Evolutionary conservation across 2,329 filamentous ascomycete species (phyloP).

Genomic region (Cladosporium sp.): DNA sequence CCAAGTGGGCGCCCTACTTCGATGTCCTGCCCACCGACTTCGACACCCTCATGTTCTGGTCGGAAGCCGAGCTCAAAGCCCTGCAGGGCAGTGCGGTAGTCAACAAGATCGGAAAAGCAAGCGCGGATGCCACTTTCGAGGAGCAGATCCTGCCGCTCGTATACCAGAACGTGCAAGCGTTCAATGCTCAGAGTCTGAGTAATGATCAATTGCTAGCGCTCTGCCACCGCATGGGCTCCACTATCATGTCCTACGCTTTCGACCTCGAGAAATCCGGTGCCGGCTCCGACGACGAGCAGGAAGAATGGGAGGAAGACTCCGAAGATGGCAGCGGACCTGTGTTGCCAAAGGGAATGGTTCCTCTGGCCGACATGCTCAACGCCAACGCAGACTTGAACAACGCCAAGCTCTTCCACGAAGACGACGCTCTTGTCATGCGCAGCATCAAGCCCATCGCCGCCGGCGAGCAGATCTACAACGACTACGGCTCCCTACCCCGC

Average conservation of each 20-base stretch:
- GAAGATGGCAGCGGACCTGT: conserved; percentile 43
- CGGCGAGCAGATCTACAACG: conserved; percentile 81
- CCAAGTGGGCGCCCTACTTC: conserved; percentile 77
- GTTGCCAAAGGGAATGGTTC: conserved; percentile 77
- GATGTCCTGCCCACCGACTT: conserved; percentile 70
- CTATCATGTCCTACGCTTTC: conserved; percentile 92
- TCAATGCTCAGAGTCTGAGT: conserved; percentile 42
- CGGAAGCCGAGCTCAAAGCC: conserved; percentile 64
- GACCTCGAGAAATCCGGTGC: conserved; percentile 61
- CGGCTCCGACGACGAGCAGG: conserved; percentile 52
- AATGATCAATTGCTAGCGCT: conserved; percentile 54
- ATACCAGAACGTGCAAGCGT: conserved; percentile 39
- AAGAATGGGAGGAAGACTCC: conserved; percentile 44
- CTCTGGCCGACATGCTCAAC: conserved; percentile 86
- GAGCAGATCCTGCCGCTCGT: conserved; percentile 57
- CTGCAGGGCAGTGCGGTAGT: conserved; percentile 77
- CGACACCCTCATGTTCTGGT: conserved; percentile 91
- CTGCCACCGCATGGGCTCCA: conserved; percentile 79
- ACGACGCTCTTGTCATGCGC: conserved; percentile 66
- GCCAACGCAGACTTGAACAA: conserved; percentile 83
- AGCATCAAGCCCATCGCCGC: conserved; percentile 66
- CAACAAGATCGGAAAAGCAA: conserved; percentile 71
- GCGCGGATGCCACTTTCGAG: conserved; percentile 70
- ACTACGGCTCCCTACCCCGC: conserved; percentile 82
- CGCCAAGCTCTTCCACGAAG: conserved; percentile 63